Base-by-base conservation (phyloP, 306 rosid genomes). In the Crataegus laevigata region DNA sequence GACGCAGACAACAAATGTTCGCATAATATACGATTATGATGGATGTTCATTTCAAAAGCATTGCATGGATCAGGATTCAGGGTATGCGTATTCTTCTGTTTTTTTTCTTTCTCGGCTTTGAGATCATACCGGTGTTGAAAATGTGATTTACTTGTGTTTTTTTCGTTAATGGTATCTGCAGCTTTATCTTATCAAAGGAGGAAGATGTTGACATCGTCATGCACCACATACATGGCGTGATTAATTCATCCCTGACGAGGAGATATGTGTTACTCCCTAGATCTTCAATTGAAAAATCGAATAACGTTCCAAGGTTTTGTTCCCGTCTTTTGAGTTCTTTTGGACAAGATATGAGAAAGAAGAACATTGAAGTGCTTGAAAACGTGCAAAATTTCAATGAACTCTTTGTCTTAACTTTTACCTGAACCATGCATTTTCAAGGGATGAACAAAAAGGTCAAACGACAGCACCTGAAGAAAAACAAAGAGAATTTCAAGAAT, bases 111-210 rank as follows among this genome's bases (percentile, higher is more conserved):
- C n/a, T n/a, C n/a, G n/a, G n/a, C 43, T 29, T 17, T 69, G 77
- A 38, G 32, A 57, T 77, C 52, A 69, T 30, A 1, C 19, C 54
- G 24, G 8, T 22, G 42, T 50, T 54, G 72, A 77, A 54, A 13
- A 29, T 25, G 75, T 24, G 52, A 71, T 72, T 81, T 72, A 42
- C 66, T 65, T 43, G 66, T 79, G 77, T 71, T 60, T 3, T 45
- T 36, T 73, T 59, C 13, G 29, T 68, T 45, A 45, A 63, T 85
- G 79, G 10, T 8, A 50, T 29, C 22, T 77, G 86, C 91, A 91
- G 98, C 85, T 91, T 91, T 85, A 69, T 79, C 80, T 84, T 91
- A 65, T 83, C 98, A 50, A 90, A 81, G 98, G 96, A 91, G 84
- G 96, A 94, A 81, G 93, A 89, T 83, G 96, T 91, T 69, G 91